Evolutionary conservation across 805 yeast species (phyloP), one percentile per base, ranked within the genome.

Genomic region (Wickerhamomyces subpelliculosus): DNA sequence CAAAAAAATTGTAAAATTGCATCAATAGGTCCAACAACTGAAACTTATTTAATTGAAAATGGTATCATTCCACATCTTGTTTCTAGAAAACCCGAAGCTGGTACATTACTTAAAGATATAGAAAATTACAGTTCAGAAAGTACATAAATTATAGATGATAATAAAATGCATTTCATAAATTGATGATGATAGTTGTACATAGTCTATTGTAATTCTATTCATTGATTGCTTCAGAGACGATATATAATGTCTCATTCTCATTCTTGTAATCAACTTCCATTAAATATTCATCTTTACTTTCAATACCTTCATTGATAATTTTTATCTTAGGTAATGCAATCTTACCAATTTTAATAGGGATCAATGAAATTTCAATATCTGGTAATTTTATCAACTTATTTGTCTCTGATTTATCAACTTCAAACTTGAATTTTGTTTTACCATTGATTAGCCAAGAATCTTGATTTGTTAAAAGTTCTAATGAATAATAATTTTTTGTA

Each of bases 21-120:
- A 0, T 78, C 89, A 4, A 90, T 90, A 41, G 97, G 97, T 0
- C 97, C 97, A 3, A 90, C 97, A 0, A 90, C 97, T 0, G 77
- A 82, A 39, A 68, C 64, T 28, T 87, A 73, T 50, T 60, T 89
- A 31, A 27, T 57, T 5, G 57, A 65, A 1, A 66, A 73, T 16
- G 80, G 76, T 0, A 55, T 90, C 3, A 46, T 32, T 1, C 85
- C 89, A 1, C 61, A 73, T 28, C 73, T 83, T 1, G 83, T 82
- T 4, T 80, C 96, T 4, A 59, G 61, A 5, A 78, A 76, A 41
- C 97, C 97, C 0, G 79, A 79, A 24, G 87, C 96, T 0, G 48
- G 46, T 3, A 68, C 82, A 4, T 60, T 88, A 28, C 58, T 70
- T 8, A 58, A 62, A 32, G 76, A 58, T 1, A 48, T 58, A 10